Evolutionary conservation across 2,329 filamentous ascomycete genomes (phyloP).

Genomic region (Emergomyces orientalis): DNA sequence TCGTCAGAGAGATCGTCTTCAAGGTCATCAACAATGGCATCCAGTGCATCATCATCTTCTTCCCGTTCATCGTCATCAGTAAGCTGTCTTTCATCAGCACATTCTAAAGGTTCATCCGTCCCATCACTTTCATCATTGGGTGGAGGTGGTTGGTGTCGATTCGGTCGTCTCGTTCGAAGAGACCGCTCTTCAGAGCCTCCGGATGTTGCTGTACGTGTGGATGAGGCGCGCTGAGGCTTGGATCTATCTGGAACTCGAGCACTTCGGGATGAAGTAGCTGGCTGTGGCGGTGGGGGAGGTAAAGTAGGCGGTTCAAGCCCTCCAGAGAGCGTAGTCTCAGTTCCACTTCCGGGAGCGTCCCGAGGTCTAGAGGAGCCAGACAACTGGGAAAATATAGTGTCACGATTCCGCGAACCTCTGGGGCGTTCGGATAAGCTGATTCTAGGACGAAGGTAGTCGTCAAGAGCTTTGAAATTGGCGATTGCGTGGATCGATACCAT

Average conservation of each 20-base stretch:
- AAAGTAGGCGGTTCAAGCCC: constrained; percentile 16
- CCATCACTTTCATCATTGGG: constrained; percentile 52
- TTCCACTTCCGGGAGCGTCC: constrained; percentile 32
- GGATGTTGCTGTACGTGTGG: constrained; percentile 21
- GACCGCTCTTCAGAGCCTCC: constrained; percentile 31
- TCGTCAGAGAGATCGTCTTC: constrained; percentile 74
- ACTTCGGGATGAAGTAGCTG: background rate
- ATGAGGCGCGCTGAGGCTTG: background rate
- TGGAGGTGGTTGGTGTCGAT: constrained; percentile 48
- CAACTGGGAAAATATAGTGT: constrained; percentile 59
- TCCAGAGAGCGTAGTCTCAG: constrained; percentile 7
- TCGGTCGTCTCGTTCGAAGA: constrained; percentile 51
- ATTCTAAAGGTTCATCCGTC: constrained; percentile 67
- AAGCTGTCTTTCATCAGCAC: constrained; percentile 81
- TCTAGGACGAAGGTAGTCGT: constrained; percentile 87
- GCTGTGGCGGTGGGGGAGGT: constrained; percentile 18
- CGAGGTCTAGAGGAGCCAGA: constrained; percentile 50
- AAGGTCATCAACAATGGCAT: constrained; percentile 82
- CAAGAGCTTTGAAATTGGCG: constrained; percentile 90
- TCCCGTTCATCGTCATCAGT: constrained; percentile 58
- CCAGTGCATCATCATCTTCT: constrained; percentile 53
- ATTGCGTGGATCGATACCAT: constrained; percentile 99
- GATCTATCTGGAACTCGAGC: constrained; percentile 7
- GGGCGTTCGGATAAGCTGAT: constrained; percentile 73
- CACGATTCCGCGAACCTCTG: constrained; percentile 49